Base-by-base conservation (phyloP, 1,139 yeast species). In the Yarrowia galli region DNA sequence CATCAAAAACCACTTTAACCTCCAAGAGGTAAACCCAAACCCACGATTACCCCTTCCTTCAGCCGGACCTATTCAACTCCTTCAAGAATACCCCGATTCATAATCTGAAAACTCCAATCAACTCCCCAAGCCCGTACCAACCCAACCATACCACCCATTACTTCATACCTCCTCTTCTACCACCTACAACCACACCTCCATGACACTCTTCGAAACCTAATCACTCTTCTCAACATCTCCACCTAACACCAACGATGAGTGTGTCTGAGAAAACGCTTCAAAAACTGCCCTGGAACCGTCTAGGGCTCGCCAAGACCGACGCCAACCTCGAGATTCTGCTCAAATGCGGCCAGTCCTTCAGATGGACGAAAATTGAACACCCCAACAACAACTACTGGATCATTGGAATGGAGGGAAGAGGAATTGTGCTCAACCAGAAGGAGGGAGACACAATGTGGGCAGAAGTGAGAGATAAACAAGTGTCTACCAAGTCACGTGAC, bases 301-400 rank as follows among this genome's bases (percentile, higher is more conserved):
- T 58, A 16, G 64, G 64, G 1, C 64, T 58, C 7, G 22, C 45
- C 12, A 58, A 58, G n/a, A 18, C 32, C 16, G 51, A 58, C 15
- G 64, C 64, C 20, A 58, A 43, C 28, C 49, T 65, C n/a, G 65
- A 65, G 28, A 65, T 58, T 16, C 48, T 65, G 40, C 42, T 93
- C 51, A 83, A 97, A 68, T 91, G 97, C 75, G 98, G 98, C 0
- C 98, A 93, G 71, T 75, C 81, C 23, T 80, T 79, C 67, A 69
- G 81, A n/a, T 80, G 82, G 82, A 75, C 74, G 42, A 61, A 61
- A 46, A 61, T 61, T 46, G 71, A 72, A 48, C 70, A 69, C 42
- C 73, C 73, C 20, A 73, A 71, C 22, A 70, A 71, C 20, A 67
- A 53, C n/a, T 68, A 71, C 15, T 79, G 80, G 79, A 73, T 78